Evolutionary conservation across 306 rosid genomes (phyloP).

Genomic region (Abrus pulchellus): DNA sequence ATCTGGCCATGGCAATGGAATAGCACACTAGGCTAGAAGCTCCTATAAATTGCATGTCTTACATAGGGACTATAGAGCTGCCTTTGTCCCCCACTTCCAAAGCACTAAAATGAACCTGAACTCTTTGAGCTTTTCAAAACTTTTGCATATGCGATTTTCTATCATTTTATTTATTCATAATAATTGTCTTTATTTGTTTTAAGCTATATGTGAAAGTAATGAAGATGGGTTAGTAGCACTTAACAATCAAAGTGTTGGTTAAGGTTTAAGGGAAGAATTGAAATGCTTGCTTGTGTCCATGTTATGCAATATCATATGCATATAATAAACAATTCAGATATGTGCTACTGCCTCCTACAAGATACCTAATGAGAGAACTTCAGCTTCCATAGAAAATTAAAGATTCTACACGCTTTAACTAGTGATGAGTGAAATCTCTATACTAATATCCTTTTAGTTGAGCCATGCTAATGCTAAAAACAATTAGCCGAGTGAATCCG

Average conservation of each 20-base stretch:
- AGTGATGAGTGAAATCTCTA: background rate
- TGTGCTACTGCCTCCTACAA: background rate
- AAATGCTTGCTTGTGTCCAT: background rate
- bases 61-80: background rate
- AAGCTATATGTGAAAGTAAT: background rate
- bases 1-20: constrained; percentile 9
- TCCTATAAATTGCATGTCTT: constrained; percentile 22
- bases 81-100: constrained; percentile 38
- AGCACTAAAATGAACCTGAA: constrained; percentile 23
- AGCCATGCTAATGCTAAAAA: background rate
- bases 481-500: background rate
- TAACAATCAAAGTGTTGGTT: background rate
- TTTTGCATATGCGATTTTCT: background rate
- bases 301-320: background rate
- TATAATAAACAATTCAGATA: background rate
- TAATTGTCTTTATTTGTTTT: constrained; percentile 1
- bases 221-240: background rate
- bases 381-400: background rate
- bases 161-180: background rate
- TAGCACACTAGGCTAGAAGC: background rate
- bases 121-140: background rate
- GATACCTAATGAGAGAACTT: background rate
- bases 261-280: background rate
- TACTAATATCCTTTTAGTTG: background rate
- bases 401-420: background rate